These are phyloP conservation scores for Guillardia theta DNA, from an alignment of 78 protist species.

Conservation along the genomic window DNA sequence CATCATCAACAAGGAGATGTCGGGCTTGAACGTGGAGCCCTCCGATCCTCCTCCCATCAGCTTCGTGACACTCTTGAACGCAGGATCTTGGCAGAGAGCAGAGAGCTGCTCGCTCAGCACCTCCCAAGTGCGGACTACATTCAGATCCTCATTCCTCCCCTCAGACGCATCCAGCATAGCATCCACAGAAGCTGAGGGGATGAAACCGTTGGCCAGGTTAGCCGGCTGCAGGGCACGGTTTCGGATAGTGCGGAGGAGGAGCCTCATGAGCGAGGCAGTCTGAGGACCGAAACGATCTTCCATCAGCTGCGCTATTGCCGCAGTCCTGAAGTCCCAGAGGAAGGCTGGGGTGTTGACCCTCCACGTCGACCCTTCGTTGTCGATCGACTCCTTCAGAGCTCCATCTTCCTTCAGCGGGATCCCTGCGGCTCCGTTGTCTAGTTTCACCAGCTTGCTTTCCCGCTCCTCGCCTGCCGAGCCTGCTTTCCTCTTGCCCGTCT, in stretches of 20 bases:
- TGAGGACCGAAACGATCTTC: not conserved
- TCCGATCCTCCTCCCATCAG: not conserved
- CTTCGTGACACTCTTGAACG: not conserved
- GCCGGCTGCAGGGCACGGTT: not conserved
- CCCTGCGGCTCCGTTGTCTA: not conserved
- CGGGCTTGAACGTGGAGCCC: constrained; percentile 5
- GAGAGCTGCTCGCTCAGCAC: not conserved
- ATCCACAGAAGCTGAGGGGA: not conserved
- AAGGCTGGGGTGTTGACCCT: not conserved
- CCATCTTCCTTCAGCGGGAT: not conserved
- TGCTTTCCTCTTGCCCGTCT: not conserved
- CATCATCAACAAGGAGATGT: not conserved
- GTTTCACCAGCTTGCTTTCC: not conserved
- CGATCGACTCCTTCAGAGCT: not conserved
- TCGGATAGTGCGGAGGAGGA: not conserved
- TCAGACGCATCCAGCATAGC: not conserved
- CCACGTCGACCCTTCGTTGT: not conserved
- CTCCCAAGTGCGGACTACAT: not conserved
- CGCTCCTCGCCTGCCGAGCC: not conserved
- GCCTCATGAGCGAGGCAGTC: not conserved
- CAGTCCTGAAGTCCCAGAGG: not conserved
- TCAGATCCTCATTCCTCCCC: not conserved
- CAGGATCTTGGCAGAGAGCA: not conserved
- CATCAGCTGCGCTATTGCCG: not conserved
- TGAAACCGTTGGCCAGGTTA: not conserved